Evolutionary conservation across 1,284 basidiomycete species (phyloP), one percentile per base, ranked within the genome.

Genomic region (Abortiporus biennis): DNA sequence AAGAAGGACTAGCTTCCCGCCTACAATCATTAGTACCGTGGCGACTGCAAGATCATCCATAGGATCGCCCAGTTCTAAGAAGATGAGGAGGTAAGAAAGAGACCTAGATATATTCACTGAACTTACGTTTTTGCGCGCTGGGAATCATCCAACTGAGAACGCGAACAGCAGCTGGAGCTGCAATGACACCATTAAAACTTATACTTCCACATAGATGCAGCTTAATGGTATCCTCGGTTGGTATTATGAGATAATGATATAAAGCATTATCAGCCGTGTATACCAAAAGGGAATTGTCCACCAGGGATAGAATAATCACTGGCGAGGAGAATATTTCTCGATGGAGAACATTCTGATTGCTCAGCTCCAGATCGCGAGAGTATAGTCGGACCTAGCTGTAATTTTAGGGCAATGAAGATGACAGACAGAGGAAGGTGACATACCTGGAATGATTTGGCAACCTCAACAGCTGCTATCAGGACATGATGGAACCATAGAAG

Each of bases 81-180:
- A 44, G 24, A 20, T 29, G 12, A 29, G 13, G 13, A 45, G 21
- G 56, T 32, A 53, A 48, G 40, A 33, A 47, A 6, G 3, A 4
- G 1, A n/a, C 27, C 21, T 36, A 15, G 20, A 36, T 12, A 27
- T 4, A 25, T n/a, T 30, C 24, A 2, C n/a, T 21, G 34, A 8
- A 68, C 84, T 55, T 55, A 92, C 92, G 84, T 64, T 95, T 97
- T 59, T 99, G 94, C 6, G 85, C 81, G 46, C 75, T 75, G 0
- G 96, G 95, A 37, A 99, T 88, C 78, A 99, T 86, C 96, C 96
- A 99, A 61, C 93, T 96, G 57, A 99, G 66, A 40, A 90, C 91
- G 49, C 94, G 70, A 1, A 99, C 95, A 6, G 90, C 78, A 20
- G 73, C 78, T 1, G 96, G 94, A 11, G 83, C 80, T 16, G 81